Evolutionary conservation across 257 asterid genomes (phyloP).

Genomic region (Plantago major): DNA sequence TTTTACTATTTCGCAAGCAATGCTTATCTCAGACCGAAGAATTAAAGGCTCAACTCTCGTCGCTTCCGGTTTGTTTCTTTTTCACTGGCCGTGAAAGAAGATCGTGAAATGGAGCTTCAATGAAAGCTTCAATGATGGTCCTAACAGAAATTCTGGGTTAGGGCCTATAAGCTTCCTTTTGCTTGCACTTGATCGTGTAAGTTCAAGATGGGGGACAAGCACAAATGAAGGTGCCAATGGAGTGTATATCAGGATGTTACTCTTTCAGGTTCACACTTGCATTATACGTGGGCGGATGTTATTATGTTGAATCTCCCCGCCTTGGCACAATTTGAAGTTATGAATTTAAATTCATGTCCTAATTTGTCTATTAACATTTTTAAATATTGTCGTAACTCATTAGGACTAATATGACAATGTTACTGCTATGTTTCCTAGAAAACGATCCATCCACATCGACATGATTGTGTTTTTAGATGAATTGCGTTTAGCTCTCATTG

Average conservation of each 20-base stretch:
- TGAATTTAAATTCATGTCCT: not conserved
- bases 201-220: slow-evolving; percentile 58
- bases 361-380: too few relatives aligned
- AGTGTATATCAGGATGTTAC: slow-evolving; percentile 51
- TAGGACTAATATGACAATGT: not conserved
- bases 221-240: slow-evolving; percentile 32
- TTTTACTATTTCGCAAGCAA: too few relatives aligned
- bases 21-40: too few relatives aligned
- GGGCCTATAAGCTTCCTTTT: too few relatives aligned
- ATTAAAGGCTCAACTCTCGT: too few relatives aligned
- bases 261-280: slow-evolving; percentile 12
- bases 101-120: too few relatives aligned
- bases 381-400: not conserved
- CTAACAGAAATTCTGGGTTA: too few relatives aligned
- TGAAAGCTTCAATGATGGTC: too few relatives aligned
- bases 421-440: slow-evolving; percentile 5
- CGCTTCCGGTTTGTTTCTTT: too few relatives aligned
- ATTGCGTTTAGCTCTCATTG: slow-evolving; percentile 9
- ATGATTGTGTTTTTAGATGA: not conserved
- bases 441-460: not conserved
- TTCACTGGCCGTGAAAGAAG: too few relatives aligned
- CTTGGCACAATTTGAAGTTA: not conserved
- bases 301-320: slow-evolving; percentile 15
- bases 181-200: slow-evolving; percentile 83
- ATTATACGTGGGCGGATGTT: slow-evolving; percentile 7